Base-by-base conservation (phyloP, 345 rosid genomes). In the Jatropha curcas region DNA sequence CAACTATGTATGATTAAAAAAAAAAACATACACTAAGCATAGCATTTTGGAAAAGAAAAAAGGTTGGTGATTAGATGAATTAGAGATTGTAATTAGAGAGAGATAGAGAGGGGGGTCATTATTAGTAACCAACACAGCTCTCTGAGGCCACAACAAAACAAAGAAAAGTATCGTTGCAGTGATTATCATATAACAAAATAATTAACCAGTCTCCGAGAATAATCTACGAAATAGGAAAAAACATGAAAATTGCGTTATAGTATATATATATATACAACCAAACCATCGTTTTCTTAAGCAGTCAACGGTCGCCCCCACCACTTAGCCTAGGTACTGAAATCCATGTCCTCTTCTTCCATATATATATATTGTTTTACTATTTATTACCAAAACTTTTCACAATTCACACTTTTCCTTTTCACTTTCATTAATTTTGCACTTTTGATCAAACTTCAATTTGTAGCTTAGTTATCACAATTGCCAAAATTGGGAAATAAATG, bases 251-350 rank as follows among this genome's bases (percentile, higher is more conserved):
- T n/a, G n/a, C n/a, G n/a, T n/a, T n/a, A 19, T 50, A 57, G 13
- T 46, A n/a, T 41, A 45, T 45, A 4, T 17, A 61, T 46, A 14
- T n/a, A 71, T 58, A 67, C 70, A 46, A 62, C 53, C 65, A 72
- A 72, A 60, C 59, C 51, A 73, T 76, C 81, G 65, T 79, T 82
- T 76, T 77, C 75, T 45, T 57, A 20, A 45, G 34, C 25, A 57
- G 83, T 74, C 85, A 79, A 74, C 83, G 62, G 14, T 20, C 16
- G 20, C 68, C 50, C 65, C 52, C 80, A 34, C 66, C 67, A 14
- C 27, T 17, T 35, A 17, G 7, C 53, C 71, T 24, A 66, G 77
- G 70, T 57, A 27, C 74, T 16, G 72, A 66, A 76, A 60, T 43
- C 72, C 76, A 69, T 12, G 76, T n/a, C 61, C 27, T 30, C 2